A percentile compares a stretch with the other conserved stretches of the same genome.
These are phyloP conservation scores for Drechslerella dactyloides DNA, from an alignment of 2,329 filamentous ascomycete genomes.

Conservation along the genomic window DNA sequence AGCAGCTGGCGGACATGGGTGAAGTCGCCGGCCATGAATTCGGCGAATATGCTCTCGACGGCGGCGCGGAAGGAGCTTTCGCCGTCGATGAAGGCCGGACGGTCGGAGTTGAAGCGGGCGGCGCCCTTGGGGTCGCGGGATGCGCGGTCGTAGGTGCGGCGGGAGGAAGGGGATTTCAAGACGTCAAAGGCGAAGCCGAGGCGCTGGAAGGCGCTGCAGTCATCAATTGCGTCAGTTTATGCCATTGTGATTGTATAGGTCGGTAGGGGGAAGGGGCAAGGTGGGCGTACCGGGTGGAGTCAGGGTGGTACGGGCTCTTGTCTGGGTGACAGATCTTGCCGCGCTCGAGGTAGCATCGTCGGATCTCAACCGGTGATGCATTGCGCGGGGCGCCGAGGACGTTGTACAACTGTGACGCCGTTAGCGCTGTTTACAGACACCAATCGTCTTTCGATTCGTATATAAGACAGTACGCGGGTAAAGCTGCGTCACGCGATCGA, in stretches of 20 bases:
- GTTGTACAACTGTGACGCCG: slow-evolving; percentile 55
- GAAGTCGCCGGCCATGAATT: slow-evolving; percentile 59
- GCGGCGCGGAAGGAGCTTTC: slow-evolving; percentile 58
- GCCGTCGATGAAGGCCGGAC: slow-evolving; percentile 57
- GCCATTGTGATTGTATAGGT: not conserved
- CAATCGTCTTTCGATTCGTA: no score
- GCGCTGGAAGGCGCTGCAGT: slow-evolving; percentile 58
- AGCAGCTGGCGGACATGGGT: slow-evolving; percentile 57
- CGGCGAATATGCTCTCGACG: slow-evolving; percentile 58
- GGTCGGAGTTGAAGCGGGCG: slow-evolving; percentile 55
- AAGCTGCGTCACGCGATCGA: no score
- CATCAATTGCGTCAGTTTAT: not conserved
- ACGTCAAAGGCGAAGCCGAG: slow-evolving; percentile 59
- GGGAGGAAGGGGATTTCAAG: slow-evolving; percentile 58
- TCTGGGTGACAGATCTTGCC: slow-evolving; percentile 59
- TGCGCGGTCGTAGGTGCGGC: slow-evolving; percentile 58
- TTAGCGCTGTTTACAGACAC: not conserved
- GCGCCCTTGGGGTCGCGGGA: slow-evolving; percentile 53
- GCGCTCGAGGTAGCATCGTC: slow-evolving; percentile 59
- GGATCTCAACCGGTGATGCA: slow-evolving; percentile 57
- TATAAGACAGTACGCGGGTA: no score
- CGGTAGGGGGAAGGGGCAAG: not conserved
- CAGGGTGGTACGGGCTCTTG: slow-evolving; percentile 57
- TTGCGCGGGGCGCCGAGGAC: slow-evolving; percentile 57
- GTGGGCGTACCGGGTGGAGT: slow-evolving; percentile 56